These are phyloP conservation scores for Coemansia sp. DNA, from an alignment of 192 early-diverging fungal genomes.

Conservation along the genomic window DNA sequence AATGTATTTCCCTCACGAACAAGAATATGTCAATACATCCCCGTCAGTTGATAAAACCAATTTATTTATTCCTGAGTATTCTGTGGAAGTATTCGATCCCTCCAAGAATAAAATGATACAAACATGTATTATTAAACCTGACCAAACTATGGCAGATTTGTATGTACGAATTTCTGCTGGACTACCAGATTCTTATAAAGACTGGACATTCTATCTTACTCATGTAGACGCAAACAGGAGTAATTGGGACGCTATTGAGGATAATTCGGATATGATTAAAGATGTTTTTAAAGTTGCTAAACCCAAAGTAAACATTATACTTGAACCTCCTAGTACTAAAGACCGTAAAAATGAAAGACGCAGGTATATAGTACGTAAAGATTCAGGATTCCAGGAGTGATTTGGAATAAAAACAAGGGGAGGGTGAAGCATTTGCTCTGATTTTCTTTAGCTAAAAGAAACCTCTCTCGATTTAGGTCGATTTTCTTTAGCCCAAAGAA, in stretches of 20 bases:
- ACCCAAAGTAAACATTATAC: neutral
- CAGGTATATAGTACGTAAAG: too few species aligned
- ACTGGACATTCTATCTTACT: neutral
- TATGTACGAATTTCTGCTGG: neutral
- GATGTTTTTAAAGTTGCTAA: neutral
- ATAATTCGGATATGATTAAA: neutral
- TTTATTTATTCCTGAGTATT: neutral
- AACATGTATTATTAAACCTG: neutral
- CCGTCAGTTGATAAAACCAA: neutral
- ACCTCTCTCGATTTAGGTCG: too few species aligned
- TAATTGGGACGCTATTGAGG: neutral
- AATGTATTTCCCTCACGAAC: neutral
- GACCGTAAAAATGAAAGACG: too few species aligned
- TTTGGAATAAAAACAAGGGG: too few species aligned
- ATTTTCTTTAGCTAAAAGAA: too few species aligned
- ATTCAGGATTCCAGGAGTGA: too few species aligned
- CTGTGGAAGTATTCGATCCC: neutral
- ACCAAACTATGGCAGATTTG: neutral
- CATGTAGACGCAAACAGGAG: neutral
- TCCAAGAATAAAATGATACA: too few species aligned
- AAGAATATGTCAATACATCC: neutral
- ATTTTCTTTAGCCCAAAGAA: too few species aligned
- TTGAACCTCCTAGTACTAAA: too few species aligned
- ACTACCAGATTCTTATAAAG: neutral
- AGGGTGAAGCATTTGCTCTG: too few species aligned